A percentile compares a stretch with the other conserved stretches of the same genome.
These are phyloP conservation scores for Starmerella apicola DNA, from an alignment of 805 yeast genomes.

Conservation along the genomic window DNA sequence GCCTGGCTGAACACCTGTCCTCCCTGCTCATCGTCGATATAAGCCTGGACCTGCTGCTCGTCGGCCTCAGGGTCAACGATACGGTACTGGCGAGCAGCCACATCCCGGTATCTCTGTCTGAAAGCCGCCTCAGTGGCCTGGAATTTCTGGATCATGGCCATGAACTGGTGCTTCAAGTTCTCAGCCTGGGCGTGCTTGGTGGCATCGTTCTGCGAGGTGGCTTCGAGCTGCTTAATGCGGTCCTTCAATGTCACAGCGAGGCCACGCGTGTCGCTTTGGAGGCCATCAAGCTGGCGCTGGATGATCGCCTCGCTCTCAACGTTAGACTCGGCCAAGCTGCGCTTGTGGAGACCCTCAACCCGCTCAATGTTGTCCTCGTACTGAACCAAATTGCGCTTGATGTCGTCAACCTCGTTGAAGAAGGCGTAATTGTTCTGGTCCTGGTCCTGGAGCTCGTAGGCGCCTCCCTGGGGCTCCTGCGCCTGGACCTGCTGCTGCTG, in stretches of 20 bases:
- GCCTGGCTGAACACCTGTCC: conserved; percentile 94
- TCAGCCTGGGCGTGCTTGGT: conserved; percentile 87
- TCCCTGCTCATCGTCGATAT: conserved; percentile 67
- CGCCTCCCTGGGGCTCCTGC: conserved; percentile 4
- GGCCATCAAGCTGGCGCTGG: conserved; percentile 63
- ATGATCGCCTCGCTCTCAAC: conserved; percentile 55
- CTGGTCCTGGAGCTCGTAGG: conserved; percentile 18
- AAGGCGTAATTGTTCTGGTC: conserved; percentile 41
- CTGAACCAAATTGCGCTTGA: conserved; percentile 57
- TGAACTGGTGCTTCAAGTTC: conserved; percentile 69
- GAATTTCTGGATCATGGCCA: conserved; percentile 75
- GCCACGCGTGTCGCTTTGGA: conserved; percentile 65
- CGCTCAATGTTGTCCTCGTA: conserved; percentile 58
- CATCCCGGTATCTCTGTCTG: conserved; percentile 69
- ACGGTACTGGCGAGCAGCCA: conserved; percentile 85
- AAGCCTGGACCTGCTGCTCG: conserved; percentile 70
- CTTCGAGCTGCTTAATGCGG: conserved; percentile 66
- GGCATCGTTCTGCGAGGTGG: conserved; percentile 39
- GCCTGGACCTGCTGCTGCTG: neutral
- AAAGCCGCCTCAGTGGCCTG: conserved; percentile 77
- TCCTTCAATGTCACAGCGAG: conserved; percentile 63
- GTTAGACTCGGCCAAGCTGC: conserved; percentile 59
- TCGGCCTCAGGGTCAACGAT: conserved; percentile 46
- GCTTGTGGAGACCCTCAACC: conserved; percentile 57
- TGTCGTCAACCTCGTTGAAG: conserved; percentile 54